Conservation (phyloP, 352 stramenopile species). For the Phytophthora crassamura region DNA sequence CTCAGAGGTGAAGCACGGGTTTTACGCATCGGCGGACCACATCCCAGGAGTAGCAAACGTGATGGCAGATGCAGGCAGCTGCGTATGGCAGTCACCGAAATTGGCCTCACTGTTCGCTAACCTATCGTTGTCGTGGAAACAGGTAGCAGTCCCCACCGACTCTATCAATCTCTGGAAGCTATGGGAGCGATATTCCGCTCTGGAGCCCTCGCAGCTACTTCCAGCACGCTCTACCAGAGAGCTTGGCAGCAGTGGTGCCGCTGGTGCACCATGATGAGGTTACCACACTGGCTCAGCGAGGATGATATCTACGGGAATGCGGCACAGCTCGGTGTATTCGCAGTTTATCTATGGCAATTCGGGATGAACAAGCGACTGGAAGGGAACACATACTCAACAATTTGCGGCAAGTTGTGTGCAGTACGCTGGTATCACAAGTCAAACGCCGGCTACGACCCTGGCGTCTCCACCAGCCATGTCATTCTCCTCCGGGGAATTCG, state of each 20-base stretch:
- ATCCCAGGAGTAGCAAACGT: conserved; percentile 3
- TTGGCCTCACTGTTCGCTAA: conserved; percentile 12
- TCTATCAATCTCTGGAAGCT: conserved; percentile 20
- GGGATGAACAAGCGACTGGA: conserved; percentile 10
- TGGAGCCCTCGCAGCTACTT: conserved; percentile 13
- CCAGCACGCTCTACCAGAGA: background rate
- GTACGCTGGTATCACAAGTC: conserved; percentile 25
- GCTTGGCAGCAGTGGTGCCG: conserved; percentile 14
- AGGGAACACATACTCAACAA: conserved; percentile 23
- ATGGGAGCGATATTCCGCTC: conserved; percentile 23
- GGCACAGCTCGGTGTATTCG: conserved; percentile 10
- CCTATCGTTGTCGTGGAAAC: conserved; percentile 12
- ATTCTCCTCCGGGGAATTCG: conserved; percentile 17
- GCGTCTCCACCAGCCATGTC: conserved; percentile 12
- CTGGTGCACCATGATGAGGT: conserved; percentile 14
- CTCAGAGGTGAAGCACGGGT: conserved; percentile 10
- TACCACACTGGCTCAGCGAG: background rate
- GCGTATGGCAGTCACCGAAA: conserved; percentile 20
- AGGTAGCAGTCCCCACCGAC: conserved; percentile 13
- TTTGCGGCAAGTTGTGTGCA: conserved; percentile 23
- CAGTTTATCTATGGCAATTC: conserved; percentile 23
- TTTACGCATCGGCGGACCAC: conserved; percentile 9
- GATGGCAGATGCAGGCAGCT: conserved; percentile 19
- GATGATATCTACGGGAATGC: background rate
- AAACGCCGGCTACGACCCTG: conserved; percentile 10